Evolutionary conservation across 2,329 filamentous ascomycete species (phyloP).

Genomic region (Hypoxylon sp.): DNA sequence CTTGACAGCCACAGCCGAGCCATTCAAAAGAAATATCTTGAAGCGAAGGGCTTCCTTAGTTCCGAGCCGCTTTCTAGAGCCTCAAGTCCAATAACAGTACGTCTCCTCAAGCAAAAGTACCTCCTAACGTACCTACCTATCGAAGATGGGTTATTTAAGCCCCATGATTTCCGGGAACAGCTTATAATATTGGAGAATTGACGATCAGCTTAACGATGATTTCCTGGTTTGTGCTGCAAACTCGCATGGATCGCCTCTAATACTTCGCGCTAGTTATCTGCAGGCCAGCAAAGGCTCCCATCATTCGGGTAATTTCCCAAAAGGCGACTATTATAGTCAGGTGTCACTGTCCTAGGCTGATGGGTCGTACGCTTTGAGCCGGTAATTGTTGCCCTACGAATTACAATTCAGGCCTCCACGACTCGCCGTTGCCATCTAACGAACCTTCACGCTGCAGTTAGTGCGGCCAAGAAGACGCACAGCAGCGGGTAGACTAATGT

Average conservation of each 20-base stretch:
- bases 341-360: constrained; percentile 20
- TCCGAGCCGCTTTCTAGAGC: background rate
- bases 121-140: background rate
- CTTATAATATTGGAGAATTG: background rate
- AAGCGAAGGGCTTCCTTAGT: background rate
- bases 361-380: constrained; percentile 28
- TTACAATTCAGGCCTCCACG: constrained; percentile 25
- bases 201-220: background rate
- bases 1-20: background rate
- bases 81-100: background rate
- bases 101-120: background rate
- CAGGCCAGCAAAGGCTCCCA: constrained; percentile 1
- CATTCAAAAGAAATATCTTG: background rate
- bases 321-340: constrained; percentile 11
- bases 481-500: constrained; percentile 42
- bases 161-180: background rate
- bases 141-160: background rate
- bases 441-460: constrained; percentile 25
- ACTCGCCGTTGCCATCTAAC: constrained; percentile 34
- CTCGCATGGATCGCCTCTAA: background rate
- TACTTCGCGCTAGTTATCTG: constrained; percentile 5
- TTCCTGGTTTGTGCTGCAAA: background rate
- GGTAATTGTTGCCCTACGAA: constrained; percentile 36
- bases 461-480: constrained; percentile 38
- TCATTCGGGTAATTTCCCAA: constrained; percentile 7